Conservation (phyloP, 768 basidiomycete genomes). For the Pleurotus ostreatus region DNA sequence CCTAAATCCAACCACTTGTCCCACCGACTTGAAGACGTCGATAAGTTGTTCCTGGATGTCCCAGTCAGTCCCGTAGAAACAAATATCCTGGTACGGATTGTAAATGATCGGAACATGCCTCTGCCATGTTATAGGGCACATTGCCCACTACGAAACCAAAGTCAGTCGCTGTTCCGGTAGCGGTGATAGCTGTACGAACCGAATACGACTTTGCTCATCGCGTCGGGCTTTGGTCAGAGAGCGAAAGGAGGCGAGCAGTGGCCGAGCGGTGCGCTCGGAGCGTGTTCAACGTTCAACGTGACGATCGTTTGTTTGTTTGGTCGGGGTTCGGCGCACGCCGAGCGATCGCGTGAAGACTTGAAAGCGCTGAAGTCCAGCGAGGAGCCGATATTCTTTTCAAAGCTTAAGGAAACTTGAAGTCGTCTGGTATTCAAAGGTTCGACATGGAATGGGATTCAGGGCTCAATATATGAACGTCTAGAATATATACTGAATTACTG, state of each 20-base stretch:
- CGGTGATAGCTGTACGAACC: slow-evolving; percentile 38
- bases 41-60: slow-evolving; percentile 68
- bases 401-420: too few species aligned
- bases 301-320: too few species aligned
- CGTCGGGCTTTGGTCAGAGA: neutral
- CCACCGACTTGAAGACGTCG: slow-evolving; percentile 84
- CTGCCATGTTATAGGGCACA: slow-evolving; percentile 88
- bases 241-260: neutral
- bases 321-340: too few species aligned
- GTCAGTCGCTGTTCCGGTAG: neutral
- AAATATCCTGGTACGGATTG: neutral
- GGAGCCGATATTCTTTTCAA: too few species aligned
- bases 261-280: too few species aligned
- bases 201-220: slow-evolving; percentile 71
- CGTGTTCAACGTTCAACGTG: too few species aligned
- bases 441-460: too few species aligned
- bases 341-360: too few species aligned
- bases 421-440: too few species aligned
- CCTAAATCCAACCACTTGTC: slow-evolving; percentile 88
- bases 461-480: too few species aligned
- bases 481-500: too few species aligned
- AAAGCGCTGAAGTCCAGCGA: too few species aligned
- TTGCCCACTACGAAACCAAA: slow-evolving; percentile 61
- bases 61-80: slow-evolving; percentile 9
- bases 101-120: slow-evolving; percentile 35